Evolutionary conservation across 2,329 filamentous ascomycete genomes (phyloP), one percentile per base, ranked within the genome.

Genomic region (Fusarium globosum): DNA sequence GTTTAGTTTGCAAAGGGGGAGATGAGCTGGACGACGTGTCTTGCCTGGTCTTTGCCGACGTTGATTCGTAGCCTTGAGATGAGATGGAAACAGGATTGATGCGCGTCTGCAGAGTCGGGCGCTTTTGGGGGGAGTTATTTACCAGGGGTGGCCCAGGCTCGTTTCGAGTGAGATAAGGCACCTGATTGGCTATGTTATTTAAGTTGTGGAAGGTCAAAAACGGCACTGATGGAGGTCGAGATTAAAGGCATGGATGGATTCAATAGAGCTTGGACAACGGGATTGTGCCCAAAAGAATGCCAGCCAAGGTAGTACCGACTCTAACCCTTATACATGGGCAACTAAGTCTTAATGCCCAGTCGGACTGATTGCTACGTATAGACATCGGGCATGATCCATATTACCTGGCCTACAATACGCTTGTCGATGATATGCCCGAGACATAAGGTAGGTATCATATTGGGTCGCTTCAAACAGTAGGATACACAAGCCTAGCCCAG

Each of bases 71-170:
- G 48, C 53, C 53, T 73, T 49, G 62, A 60, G 67, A 64, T 49
- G 66, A 48, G 59, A 73, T 58, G 70, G 66, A 70, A 71, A 73
- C 70, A 73, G 53, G 66, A 71, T 59, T 52, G 71, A 74, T 73
- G 71, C 62, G 71, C 58, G 55, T 71, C 57, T 57, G 38, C 52
- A 57, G 52, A 69, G 49, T 62, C n/a, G 13, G 49, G 33, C 49
- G 49, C 33, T 52, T 52, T 52, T 55, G 53, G 46, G 49, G 49
- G 52, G 35, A 26, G 26, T 30, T 53, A 45, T 65, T 66, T 70
- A 39, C 33, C 61, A 73, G 64, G 71, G 63, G 61, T 26, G 48
- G 60, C 43, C 58, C 55, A 73, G 51, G 53, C 66, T 68, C 51
- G 71, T 73, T 73, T 74, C 71, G 71, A 65, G 67, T 58, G 49